Conservation (phyloP, 805 yeast genomes). For the Maudiozyma turicensis region DNA sequence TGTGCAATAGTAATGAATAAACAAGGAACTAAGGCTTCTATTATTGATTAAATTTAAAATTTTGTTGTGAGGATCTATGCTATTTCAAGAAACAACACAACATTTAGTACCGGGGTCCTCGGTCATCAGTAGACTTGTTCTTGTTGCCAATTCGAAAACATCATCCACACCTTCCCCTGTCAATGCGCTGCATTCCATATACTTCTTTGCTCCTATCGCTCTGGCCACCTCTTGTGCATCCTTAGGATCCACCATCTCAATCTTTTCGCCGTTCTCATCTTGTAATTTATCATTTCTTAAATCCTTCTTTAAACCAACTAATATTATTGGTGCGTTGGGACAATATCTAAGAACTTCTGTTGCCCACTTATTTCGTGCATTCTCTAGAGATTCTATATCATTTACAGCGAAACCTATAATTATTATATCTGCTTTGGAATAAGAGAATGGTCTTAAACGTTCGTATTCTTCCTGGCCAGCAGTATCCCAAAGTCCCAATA, state of each 20-base stretch:
- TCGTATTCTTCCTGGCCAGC: conserved; percentile 97
- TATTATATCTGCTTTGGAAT: conserved; percentile 78
- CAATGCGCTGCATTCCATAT: conserved; percentile 81
- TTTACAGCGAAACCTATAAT: conserved; percentile 80
- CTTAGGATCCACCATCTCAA: conserved; percentile 38
- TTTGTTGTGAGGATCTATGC: neutral
- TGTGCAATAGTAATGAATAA: too few relatives aligned
- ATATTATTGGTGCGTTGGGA: conserved; percentile 65
- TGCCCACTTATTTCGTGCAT: conserved; percentile 81
- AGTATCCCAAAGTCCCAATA: conserved; percentile 87
- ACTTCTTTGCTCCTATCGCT: conserved; percentile 72
- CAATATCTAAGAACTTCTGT: conserved; percentile 73
- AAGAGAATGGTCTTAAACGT: conserved; percentile 76
- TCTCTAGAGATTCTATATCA: conserved; percentile 73
- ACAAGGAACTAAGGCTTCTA: too few relatives aligned
- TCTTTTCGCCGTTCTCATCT: conserved; percentile 26
- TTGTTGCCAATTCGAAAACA: conserved; percentile 83
- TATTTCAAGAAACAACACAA: conserved; percentile 27
- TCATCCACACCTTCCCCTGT: conserved; percentile 95
- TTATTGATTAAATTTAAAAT: too few relatives aligned
- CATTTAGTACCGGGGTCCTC: conserved; percentile 33
- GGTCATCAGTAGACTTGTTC: conserved; percentile 61
- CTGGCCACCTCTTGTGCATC: conserved; percentile 65
- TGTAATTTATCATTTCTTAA: conserved; percentile 35
- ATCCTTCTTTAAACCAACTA: conserved; percentile 83